A percentile compares a stretch with the other conserved stretches of the same genome.
phyloP scores from a whole-genome alignment of 2,329 filamentous ascomycete genomes.

The Fusarium sp. region DNA sequence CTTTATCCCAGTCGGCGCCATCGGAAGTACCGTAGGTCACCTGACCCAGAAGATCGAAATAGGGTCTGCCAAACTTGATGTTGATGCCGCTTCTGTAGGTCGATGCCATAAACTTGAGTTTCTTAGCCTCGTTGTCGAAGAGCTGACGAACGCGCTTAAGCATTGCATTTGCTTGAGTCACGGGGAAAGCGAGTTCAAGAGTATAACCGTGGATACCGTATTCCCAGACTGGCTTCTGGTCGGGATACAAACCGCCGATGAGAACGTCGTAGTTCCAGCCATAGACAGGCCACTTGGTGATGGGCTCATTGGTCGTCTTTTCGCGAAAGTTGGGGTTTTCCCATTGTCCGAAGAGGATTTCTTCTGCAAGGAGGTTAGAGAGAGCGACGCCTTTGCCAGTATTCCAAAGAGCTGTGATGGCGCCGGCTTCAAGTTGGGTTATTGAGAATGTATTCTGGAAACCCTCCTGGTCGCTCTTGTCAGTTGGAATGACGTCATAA shows the following conservation, averaged over 20 bases:
- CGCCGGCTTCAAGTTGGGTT: background rate
- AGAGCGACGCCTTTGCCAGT: background rate
- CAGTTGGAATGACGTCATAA: background rate
- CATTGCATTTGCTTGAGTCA: background rate
- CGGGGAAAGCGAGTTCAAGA: background rate
- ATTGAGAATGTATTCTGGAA: constrained; percentile 12
- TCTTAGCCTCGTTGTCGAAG: background rate
- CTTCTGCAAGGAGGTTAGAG: background rate
- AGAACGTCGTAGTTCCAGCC: constrained; percentile 14
- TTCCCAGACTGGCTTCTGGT: background rate
- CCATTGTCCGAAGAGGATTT: constrained; percentile 4
- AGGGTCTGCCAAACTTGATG: background rate
- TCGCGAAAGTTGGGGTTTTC: constrained; percentile 2
- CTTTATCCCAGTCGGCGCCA: background rate
- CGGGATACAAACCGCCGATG: background rate
- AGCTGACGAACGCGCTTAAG: background rate
- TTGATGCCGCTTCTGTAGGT: constrained; percentile 1
- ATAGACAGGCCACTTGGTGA: background rate
- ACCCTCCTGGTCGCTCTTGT: background rate
- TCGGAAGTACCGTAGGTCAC: background rate
- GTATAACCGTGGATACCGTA: background rate
- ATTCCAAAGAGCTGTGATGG: background rate
- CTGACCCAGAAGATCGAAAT: background rate
- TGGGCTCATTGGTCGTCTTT: constrained; percentile 1
- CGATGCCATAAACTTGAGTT: background rate